phyloP scores from a whole-genome alignment of 139 green algal genomes.

The Coelastrella sp. region DNA sequence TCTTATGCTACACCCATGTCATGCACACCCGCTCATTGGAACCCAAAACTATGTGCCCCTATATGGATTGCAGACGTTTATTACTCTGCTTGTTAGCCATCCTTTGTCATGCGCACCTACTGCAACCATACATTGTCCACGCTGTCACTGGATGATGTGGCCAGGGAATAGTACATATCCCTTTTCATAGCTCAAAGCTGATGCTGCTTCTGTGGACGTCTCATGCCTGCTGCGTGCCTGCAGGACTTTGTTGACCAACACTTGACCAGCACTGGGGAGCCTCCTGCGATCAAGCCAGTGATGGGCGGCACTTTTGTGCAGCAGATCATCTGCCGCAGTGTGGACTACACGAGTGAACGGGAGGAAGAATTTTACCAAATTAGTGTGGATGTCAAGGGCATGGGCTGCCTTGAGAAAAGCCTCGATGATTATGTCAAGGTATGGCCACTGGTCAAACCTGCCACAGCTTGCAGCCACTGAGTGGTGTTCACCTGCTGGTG shows the following conservation, averaged over 20 bases:
- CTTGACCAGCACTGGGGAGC: conserved; percentile 57
- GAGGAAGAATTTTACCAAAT: conserved; percentile 89
- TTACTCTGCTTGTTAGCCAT: no score
- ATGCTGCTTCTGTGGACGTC: neutral
- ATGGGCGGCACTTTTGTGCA: conserved; percentile 87
- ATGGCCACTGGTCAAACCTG: neutral
- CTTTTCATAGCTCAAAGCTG: neutral
- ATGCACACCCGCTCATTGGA: no score
- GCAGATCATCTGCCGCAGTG: conserved; percentile 73
- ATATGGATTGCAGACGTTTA: neutral
- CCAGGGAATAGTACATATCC: neutral
- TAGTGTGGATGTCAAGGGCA: conserved; percentile 75
- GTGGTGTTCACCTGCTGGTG: no score
- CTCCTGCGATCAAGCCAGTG: conserved; percentile 70
- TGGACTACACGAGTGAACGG: conserved; percentile 65
- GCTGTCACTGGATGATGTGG: neutral
- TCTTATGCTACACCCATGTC: neutral
- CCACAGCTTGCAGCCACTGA: no score
- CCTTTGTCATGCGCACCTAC: no score
- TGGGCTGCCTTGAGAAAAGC: conserved; percentile 77
- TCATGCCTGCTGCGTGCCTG: neutral
- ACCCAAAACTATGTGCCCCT: neutral
- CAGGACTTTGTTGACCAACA: conserved; percentile 82
- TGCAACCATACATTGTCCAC: neutral
- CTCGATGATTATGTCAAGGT: conserved; percentile 63